A percentile compares a stretch with the other conserved stretches of the same genome.
Evolutionary conservation across 352 stramenopile genomes (phyloP).

Genomic region (Globisporangium rhizosaccharum): DNA sequence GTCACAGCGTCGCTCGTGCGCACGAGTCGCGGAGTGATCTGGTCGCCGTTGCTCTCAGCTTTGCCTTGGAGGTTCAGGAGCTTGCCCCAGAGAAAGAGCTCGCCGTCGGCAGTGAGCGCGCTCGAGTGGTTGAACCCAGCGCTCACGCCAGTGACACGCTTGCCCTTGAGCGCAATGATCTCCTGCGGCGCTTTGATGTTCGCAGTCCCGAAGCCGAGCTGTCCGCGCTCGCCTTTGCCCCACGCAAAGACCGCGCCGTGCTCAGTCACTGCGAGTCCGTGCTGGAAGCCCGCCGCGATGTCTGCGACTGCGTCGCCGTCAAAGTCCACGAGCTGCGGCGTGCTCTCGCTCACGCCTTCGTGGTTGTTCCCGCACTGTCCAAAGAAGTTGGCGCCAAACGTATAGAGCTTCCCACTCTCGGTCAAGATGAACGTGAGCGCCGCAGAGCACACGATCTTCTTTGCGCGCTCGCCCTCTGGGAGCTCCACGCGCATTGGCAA

Average conservation of each 20-base stretch:
- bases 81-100: slow-evolving; percentile 86
- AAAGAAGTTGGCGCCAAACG: slow-evolving; percentile 71
- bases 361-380: slow-evolving; percentile 70
- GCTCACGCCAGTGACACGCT: slow-evolving; percentile 51
- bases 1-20: slow-evolving; percentile 64
- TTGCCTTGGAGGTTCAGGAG: slow-evolving; percentile 66
- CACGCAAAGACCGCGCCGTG: slow-evolving; percentile 70
- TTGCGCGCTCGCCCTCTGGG: slow-evolving; percentile 48
- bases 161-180: slow-evolving; percentile 71
- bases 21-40: slow-evolving; percentile 68
- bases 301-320: slow-evolving; percentile 66
- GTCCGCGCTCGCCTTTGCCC: slow-evolving; percentile 79
- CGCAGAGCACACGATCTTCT: slow-evolving; percentile 81
- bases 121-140: slow-evolving; percentile 84
- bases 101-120: slow-evolving; percentile 63
- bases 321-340: slow-evolving; percentile 50
- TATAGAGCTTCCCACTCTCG: slow-evolving; percentile 75
- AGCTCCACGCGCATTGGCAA: slow-evolving; percentile 48
- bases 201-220: slow-evolving; percentile 74
- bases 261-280: slow-evolving; percentile 64
- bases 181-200: slow-evolving; percentile 72
- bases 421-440: slow-evolving; percentile 72
- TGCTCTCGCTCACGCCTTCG: slow-evolving; percentile 54
- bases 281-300: slow-evolving; percentile 72
- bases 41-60: slow-evolving; percentile 52